Base-by-base conservation (phyloP, 1,284 basidiomycete genomes). In the Leucoagaricus sp. region DNA sequence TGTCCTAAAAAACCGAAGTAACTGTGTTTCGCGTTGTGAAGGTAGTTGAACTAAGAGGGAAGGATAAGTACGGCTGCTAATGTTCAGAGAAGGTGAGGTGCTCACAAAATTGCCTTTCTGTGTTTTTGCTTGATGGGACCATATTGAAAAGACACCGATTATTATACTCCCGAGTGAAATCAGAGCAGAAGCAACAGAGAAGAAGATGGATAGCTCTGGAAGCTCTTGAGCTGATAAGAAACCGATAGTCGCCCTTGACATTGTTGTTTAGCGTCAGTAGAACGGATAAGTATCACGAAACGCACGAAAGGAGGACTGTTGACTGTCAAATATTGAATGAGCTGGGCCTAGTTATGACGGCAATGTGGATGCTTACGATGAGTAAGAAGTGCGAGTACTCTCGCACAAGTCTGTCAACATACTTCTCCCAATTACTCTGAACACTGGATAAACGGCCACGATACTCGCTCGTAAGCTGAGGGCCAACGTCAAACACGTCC, bases 281-380 rank as follows among this genome's bases (percentile, higher is more conserved):
- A 31, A 21, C 10, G 15, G 15, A 15, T 10, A 42, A 15, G n/a
- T n/a, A 15, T 26, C n/a, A 40, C 23, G 12, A 19, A 26, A 65
- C 79, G 57, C 61, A 81, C 78, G 79, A 81, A 47, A 84, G 75
- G n/a, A 84, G 64, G 36, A 84, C 81, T 21, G 82, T 83, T n/a
- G 80, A 75, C 81, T 83, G 55, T 9, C 55, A n/a, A 49, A 42
- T 36, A 56, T 21, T 54, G 50, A 4, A 45, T 1, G 21, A 17
- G 19, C 26, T 7, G 48, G 36, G 2, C 44, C 31, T 23, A 42
- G 45, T n/a, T n/a, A 46, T 36, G 49, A 34, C 53, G 15, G 55
- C 17, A 31, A 49, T n/a, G 53, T 36, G 58, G 55, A 48, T 34
- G 64, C 77, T 70, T 57, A 83, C 82, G 23, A 81, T 77, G 6